Evolutionary conservation across 805 yeast genomes (phyloP), one percentile per base, ranked within the genome.

Genomic region (Teunomyces aglyptinius): DNA sequence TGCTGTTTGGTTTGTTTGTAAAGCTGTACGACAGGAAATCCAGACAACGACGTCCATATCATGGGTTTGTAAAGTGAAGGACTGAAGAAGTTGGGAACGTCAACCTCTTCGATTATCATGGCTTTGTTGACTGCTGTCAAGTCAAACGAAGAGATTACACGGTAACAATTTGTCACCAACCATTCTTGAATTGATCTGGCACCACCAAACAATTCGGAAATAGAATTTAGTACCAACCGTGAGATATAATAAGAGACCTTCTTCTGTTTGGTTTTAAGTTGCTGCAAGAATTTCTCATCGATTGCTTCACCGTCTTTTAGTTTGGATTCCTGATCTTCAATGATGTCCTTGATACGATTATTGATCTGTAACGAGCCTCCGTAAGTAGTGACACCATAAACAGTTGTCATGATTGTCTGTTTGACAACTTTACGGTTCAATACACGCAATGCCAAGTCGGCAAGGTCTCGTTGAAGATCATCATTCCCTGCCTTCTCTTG

Each of bases 331-430:
- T 53, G 27, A 5, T 47, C 56, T 13, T 57, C 55, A 5, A 64
- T 44, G 5, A 59, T 41, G 5, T 59, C 66, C 33, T 58, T 51
- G 19, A 65, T 52, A 35, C 58, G 47, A 24, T 49, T 55, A 3
- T 51, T 26, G n/a, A 73, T 60, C 51, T 73, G 77, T 7, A 44
- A 41, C 1, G 58, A 48, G 1, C 71, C 76, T 0, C 77, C 77
- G 52, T 43, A 64, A 1, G 41, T 32, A 0, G 76, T 72, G 2
- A 73, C 77, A 0, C 77, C 77, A 50, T 73, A 73, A 0, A 73
- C 77, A 4, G 71, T 65, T 5, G 77, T 73, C 77, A 73, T 73
- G 4, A 71, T 68, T 1, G 77, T 71, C 43, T 70, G 69, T 51
- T 73, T 73, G 34, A 73, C 57, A 18, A 71, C 50, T 41, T 65